Percentiles rank a stretch among this genome's conserved stretches.
These are phyloP conservation scores for Diaporthe australafricana DNA, from an alignment of 2,329 filamentous ascomycete species.

Conservation along the genomic window DNA sequence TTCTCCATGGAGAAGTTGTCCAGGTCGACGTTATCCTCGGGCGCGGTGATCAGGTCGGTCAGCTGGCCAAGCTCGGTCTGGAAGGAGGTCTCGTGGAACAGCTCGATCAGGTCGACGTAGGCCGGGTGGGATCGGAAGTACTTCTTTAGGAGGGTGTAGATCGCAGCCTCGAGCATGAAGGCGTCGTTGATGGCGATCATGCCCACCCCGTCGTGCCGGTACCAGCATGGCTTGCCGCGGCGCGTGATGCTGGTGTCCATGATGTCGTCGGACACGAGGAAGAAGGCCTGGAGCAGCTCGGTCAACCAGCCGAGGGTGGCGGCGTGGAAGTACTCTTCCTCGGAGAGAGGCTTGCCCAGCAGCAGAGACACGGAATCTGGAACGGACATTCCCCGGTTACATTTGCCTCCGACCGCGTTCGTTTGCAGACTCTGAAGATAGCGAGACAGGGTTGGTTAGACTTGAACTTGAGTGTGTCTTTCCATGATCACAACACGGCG, in stretches of 20 bases:
- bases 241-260: slow-evolving; percentile 98
- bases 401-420: slow-evolving; percentile 95
- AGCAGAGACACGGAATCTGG: slow-evolving; percentile 90
- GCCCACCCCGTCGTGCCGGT: slow-evolving; percentile 87
- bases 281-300: slow-evolving; percentile 98
- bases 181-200: slow-evolving; percentile 99
- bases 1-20: slow-evolving; percentile 96
- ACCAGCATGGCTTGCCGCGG: slow-evolving; percentile 96
- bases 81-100: slow-evolving; percentile 94
- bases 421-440: slow-evolving; percentile 76
- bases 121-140: slow-evolving; percentile 88
- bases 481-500: slow-evolving; percentile 12
- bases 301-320: slow-evolving; percentile 96
- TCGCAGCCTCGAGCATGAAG: slow-evolving; percentile 91
- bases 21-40: slow-evolving; percentile 92
- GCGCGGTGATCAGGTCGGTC: slow-evolving; percentile 94
- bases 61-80: slow-evolving; percentile 97
- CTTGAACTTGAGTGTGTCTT: neutral
- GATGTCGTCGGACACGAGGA: slow-evolving; percentile 98
- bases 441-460: slow-evolving; percentile 35
- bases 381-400: slow-evolving; percentile 98
- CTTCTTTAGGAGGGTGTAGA: slow-evolving; percentile 93
- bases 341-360: slow-evolving; percentile 75
- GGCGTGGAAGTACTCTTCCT: slow-evolving; percentile 88
- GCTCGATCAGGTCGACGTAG: slow-evolving; percentile 92